A percentile compares a stretch with the other conserved stretches of the same genome.
Conservation (phyloP, 2,329 filamentous ascomycete species). For the Microdochium paspali region DNA sequence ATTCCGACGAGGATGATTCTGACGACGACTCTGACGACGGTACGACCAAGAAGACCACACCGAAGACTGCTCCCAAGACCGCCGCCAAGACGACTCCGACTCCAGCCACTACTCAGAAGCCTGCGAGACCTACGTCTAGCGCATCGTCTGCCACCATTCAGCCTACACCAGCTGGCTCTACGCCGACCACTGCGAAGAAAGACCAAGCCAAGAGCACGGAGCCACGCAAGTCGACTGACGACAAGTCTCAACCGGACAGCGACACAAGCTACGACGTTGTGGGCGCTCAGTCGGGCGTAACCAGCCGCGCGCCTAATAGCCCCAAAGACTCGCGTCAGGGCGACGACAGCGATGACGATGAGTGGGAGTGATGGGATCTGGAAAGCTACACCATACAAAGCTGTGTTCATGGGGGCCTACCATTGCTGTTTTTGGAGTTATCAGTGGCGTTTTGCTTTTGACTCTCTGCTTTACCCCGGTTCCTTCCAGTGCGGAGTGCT, state of each 20-base stretch:
- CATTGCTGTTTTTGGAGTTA: neutral
- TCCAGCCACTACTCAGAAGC: constrained; percentile 25
- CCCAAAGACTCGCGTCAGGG: constrained; percentile 46
- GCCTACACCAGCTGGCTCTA: constrained; percentile 21
- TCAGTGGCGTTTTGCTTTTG: neutral
- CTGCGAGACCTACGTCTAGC: constrained; percentile 33
- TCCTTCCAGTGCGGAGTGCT: neutral
- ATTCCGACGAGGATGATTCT: constrained; percentile 23
- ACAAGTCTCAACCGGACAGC: constrained; percentile 84
- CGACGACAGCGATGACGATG: constrained; percentile 58
- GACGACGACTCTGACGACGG: constrained; percentile 28
- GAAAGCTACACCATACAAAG: neutral
- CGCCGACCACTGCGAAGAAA: constrained; percentile 15
- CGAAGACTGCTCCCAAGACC: constrained; percentile 14
- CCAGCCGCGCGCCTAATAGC: constrained; percentile 67
- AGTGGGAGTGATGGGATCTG: neutral
- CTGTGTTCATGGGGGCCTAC: neutral
- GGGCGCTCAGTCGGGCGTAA: constrained; percentile 62
- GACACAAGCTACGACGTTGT: constrained; percentile 96
- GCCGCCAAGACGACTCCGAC: constrained; percentile 24
- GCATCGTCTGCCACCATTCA: constrained; percentile 54
- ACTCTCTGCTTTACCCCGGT: neutral
- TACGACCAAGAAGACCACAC: constrained; percentile 18
- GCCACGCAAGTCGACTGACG: constrained; percentile 70
- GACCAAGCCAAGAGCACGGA: constrained; percentile 51